Base-by-base conservation (phyloP, 2,329 filamentous ascomycete species). In the Lachnellula arida region DNA sequence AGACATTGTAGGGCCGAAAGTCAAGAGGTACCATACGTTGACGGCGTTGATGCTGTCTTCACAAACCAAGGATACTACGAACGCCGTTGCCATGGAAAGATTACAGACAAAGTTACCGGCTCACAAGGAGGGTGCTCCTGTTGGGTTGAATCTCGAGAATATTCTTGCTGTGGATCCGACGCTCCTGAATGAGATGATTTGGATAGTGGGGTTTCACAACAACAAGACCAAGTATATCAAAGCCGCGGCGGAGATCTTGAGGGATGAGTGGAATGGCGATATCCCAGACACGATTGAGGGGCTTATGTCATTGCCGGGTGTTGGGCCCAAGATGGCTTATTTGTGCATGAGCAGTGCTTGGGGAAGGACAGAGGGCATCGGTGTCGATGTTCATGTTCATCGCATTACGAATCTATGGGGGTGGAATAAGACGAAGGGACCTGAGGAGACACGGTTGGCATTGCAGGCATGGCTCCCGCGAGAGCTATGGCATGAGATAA, bases 271-370 rank as follows among this genome's bases (percentile, higher is more conserved):
- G 64, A 64, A 76, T 25, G 80, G 79, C 3, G 87, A 89, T 63
- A 89, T 90, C 53, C 87, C 87, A 0, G 76, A 82, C 49, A 85
- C 82, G 0, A 79, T 87, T 7, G 78, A 82, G 60, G 86, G 82
- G 0, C 71, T 90, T 14, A 81, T 83, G 59, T 78, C 78, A 1
- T 73, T 89, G 0, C 86, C 85, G 0, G 87, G 87, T 0, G 86
- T 90, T 0, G 87, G 87, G 0, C 87, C 87, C 0, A 90, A 90
- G 69, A 90, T 90, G 86, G 86, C 83, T 32, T 88, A 87, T 68
- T 75, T 90, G 3, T 86, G 82, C 63, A 78, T 89, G 77, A 85
- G 81, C 55, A 80, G 81, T 4, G 86, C 86, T 0, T 89, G 87
- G 87, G 84, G 83, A 2, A 75, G 79, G 46, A 78, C 83, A 49